phyloP scores from a whole-genome alignment of 2,329 filamentous ascomycete species.

The Penicillium occitanis region DNA sequence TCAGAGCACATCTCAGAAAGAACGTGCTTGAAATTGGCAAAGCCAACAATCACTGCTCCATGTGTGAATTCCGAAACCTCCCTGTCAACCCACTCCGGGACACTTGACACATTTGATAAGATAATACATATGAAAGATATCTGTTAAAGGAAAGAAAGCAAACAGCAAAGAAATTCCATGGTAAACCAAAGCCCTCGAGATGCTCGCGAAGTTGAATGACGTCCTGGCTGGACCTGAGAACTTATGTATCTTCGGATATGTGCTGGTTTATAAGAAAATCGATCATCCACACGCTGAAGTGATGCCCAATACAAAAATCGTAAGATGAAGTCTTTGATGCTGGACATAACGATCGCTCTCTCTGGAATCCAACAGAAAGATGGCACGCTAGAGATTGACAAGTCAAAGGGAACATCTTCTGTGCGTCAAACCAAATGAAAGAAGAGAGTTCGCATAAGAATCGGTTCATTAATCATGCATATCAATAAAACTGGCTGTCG shows the following conservation, averaged over 20 bases:
- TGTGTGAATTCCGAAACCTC: background rate
- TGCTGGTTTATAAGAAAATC: constrained; percentile 31
- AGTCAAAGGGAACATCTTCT: constrained; percentile 26
- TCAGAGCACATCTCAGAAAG: background rate
- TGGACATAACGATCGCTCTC: constrained; percentile 17
- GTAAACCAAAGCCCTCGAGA: constrained; percentile 33
- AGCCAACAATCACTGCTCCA: background rate
- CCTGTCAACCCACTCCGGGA: background rate
- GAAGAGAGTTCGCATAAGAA: constrained; percentile 27
- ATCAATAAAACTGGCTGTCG: constrained; percentile 13
- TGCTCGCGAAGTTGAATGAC: constrained; percentile 24
- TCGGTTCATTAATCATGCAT: constrained; percentile 17
- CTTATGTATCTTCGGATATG: constrained; percentile 31
- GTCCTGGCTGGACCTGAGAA: constrained; percentile 19
- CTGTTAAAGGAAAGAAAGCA: constrained; percentile 14
- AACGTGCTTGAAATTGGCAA: background rate
- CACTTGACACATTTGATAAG: constrained; percentile 1
- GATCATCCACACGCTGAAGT: constrained; percentile 26
- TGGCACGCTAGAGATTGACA: constrained; percentile 26
- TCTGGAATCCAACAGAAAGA: constrained; percentile 30
- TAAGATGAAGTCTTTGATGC: constrained; percentile 22
- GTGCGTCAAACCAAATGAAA: constrained; percentile 28
- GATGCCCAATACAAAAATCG: constrained; percentile 28
- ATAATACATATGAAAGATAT: constrained; percentile 18
- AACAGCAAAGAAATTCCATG: constrained; percentile 21